Base-by-base conservation (phyloP, 164 flowering plant genomes). In the Houttuynia cordata region DNA sequence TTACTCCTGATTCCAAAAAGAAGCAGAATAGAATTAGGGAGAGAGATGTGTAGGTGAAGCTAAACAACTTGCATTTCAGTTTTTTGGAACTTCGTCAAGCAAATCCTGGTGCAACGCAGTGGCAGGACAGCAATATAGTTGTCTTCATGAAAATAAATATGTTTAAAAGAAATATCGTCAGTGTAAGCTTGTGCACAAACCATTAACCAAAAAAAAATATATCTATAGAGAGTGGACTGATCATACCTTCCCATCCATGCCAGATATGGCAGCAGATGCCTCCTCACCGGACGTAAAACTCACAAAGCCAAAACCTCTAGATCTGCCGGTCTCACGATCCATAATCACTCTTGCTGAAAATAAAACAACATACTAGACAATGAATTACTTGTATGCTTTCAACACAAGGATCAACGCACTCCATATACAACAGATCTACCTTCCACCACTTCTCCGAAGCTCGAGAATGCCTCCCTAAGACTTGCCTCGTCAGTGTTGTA, bases 241-340 rank as follows among this genome's bases (percentile, higher is more conserved):
- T 19, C 12, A 41, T 70, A 82, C 87, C 84, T 80, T 68, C 53
- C 80, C 77, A 60, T 80, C 87, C 71, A 57, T 57, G 59, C 45
- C 21, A 57, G 65, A 54, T 21, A 62, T 62, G 40, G 65, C 65
- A 40, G 65, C 59, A 39, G 65, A 62, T 22, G 65, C 65, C 59
- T 54, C 65, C 65, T 62, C 65, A 41, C 59, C 21, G 19, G 65
- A 55, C 8, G 59, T 21, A 51, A 62, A 62, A 18, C 37, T 54
- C 22, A 62, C 59, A 54, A 62, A 62, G 34, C 65, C 65, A 62
- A 62, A 62, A 57, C 65, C 65, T 24, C 65, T 54, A 19, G 65
- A 62, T 55, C 65, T 62, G 52, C 65, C 65, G 7, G 65, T 54
- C 23, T 62, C 65, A 40, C 59, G 65, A 62, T 62, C 65, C 53